A percentile compares a stretch with the other conserved stretches of the same genome.
Conservation (phyloP, 2,329 filamentous ascomycete genomes). For the Aspergillus neoniger region DNA sequence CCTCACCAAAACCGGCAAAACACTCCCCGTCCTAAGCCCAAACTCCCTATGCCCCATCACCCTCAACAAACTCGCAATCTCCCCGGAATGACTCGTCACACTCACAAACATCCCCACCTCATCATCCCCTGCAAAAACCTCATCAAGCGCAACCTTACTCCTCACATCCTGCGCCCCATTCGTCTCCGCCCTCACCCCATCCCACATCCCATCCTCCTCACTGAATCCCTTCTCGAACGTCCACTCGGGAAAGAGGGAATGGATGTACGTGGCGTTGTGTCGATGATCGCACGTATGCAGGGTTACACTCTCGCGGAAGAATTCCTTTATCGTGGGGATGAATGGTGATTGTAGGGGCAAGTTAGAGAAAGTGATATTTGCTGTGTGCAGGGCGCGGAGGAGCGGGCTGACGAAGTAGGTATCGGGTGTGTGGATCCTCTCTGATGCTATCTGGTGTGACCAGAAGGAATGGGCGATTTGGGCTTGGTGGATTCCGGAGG, state of each 20-base stretch:
- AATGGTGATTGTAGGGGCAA: slow-evolving; percentile 29
- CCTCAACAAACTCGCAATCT: slow-evolving; percentile 55
- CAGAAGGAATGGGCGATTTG: slow-evolving; percentile 49
- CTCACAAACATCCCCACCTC: slow-evolving; percentile 48
- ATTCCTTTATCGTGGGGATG: slow-evolving; percentile 56
- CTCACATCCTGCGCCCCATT: slow-evolving; percentile 51
- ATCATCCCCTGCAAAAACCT: slow-evolving; percentile 51
- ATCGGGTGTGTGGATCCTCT: slow-evolving; percentile 55
- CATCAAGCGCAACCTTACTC: slow-evolving; percentile 48
- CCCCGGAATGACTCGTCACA: slow-evolving; percentile 60
- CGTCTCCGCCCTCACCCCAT: slow-evolving; percentile 51
- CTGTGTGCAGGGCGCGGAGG: slow-evolving; percentile 58
- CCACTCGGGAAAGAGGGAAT: slow-evolving; percentile 51
- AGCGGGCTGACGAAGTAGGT: slow-evolving; percentile 59
- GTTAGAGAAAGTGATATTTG: slow-evolving; percentile 54
- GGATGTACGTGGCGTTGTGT: slow-evolving; percentile 51
- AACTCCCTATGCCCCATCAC: slow-evolving; percentile 50
- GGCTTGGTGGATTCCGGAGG: slow-evolving; percentile 54
- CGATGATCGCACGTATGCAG: slow-evolving; percentile 63
- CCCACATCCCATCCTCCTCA: slow-evolving; percentile 59
- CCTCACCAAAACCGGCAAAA: slow-evolving; percentile 53
- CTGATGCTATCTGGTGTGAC: slow-evolving; percentile 44
- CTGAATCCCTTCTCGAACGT: slow-evolving; percentile 55
- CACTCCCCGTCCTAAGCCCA: slow-evolving; percentile 49
- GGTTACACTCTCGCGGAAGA: slow-evolving; percentile 59